phyloP scores from a whole-genome alignment of 192 early-diverging fungal genomes.

The Thamnidium elegans region DNA sequence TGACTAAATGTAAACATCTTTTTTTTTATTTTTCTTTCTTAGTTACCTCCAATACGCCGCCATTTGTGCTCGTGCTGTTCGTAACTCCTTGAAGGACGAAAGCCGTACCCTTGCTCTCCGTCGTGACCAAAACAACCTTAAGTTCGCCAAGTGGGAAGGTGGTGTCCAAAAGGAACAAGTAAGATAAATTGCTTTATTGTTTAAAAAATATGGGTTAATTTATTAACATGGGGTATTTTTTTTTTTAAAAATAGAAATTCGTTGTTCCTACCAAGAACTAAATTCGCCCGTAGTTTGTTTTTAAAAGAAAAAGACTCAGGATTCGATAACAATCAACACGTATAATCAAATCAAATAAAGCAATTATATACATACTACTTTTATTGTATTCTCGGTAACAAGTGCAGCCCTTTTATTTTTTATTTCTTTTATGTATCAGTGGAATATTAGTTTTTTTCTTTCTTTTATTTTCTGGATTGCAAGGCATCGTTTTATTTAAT shows the following conservation, averaged over 20 bases:
- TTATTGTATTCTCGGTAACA: conserved; percentile 9
- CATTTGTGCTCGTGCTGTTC: conserved; percentile 75
- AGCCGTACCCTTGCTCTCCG: conserved; percentile 60
- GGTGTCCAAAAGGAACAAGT: conserved; percentile 81
- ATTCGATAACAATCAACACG: background rate
- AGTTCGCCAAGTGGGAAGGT: conserved; percentile 72
- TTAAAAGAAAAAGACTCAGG: conserved; percentile 6
- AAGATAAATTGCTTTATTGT: conserved; percentile 9
- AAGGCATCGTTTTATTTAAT: no score
- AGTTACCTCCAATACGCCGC: conserved; percentile 88
- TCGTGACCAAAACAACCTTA: conserved; percentile 74
- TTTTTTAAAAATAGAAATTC: conserved; percentile 21
- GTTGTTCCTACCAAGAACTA: conserved; percentile 19
- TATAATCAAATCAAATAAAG: conserved; percentile 10
- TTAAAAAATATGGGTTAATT: background rate
- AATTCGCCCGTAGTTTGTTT: background rate
- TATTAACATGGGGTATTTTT: background rate
- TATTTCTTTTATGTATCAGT: background rate
- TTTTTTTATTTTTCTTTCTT: conserved; percentile 7
- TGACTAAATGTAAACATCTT: background rate
- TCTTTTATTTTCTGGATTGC: background rate
- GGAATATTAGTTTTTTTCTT: background rate
- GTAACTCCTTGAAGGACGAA: conserved; percentile 82
- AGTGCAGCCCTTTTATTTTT: background rate
- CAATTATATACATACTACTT: background rate